Conservation (phyloP, 371 early-diverging fungal species). For the Syncephalis fuscata region DNA sequence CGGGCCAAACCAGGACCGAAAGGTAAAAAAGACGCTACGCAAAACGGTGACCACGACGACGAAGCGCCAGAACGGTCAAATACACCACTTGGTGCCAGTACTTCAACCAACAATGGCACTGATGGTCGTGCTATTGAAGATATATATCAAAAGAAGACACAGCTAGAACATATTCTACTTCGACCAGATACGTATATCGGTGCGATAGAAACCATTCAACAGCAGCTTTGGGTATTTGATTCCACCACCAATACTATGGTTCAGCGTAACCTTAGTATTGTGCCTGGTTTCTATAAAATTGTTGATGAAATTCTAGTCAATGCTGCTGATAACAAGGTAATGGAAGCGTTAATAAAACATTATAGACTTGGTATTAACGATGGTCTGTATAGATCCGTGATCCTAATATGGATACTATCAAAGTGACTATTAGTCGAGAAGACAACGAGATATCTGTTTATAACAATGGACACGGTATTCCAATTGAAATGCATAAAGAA, state of each 20-base stretch:
- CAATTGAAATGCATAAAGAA: constrained; percentile 86
- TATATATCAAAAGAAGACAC: constrained; percentile 97
- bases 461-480: constrained; percentile 98
- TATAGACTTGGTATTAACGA: too few species aligned
- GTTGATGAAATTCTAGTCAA: constrained; percentile 99
- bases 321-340: constrained; percentile 86
- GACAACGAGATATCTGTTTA: constrained; percentile 77
- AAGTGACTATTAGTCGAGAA: constrained; percentile 80
- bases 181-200: constrained; percentile 99
- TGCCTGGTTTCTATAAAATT: constrained; percentile 99
- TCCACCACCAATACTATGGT: constrained; percentile 43
- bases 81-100: too few species aligned
- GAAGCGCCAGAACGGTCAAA: too few species aligned
- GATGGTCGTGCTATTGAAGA: constrained; percentile 13
- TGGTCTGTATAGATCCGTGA: constrained; percentile 78
- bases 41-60: too few species aligned
- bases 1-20: too few species aligned
- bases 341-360: too few species aligned
- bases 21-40: too few species aligned
- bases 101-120: too few species aligned
- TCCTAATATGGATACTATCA: constrained; percentile 77
- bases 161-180: constrained; percentile 95
- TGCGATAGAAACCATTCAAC: constrained; percentile 74
- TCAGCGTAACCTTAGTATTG: constrained; percentile 51
- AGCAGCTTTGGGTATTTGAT: constrained; percentile 81